phyloP scores from a whole-genome alignment of 1,284 basidiomycete species.

The Anthracocystis setariae region DNA sequence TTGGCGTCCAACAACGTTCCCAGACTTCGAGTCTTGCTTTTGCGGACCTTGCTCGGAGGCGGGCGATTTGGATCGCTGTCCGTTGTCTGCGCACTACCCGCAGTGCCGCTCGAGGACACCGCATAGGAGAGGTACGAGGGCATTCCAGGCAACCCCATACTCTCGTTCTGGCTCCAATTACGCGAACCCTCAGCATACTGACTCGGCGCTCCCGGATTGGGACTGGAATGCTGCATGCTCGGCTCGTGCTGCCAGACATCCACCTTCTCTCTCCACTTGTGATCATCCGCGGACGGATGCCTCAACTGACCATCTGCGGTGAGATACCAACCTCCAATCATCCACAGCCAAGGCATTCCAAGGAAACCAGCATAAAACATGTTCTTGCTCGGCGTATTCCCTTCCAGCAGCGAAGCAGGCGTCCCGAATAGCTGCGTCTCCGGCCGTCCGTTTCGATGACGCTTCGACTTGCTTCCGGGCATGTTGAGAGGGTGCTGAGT shows the following conservation, averaged over 20 bases:
- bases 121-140: conserved; percentile 27
- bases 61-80: conserved; percentile 30
- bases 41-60: conserved; percentile 25
- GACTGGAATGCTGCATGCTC: conserved; percentile 26
- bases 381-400: conserved; percentile 41
- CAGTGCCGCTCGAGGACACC: conserved; percentile 26
- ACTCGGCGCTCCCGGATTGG: conserved; percentile 17
- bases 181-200: conserved; percentile 6
- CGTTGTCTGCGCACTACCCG: conserved; percentile 28
- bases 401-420: conserved; percentile 31
- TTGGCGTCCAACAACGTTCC: conserved; percentile 40
- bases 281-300: conserved; percentile 23
- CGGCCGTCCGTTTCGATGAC: conserved; percentile 5
- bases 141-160: conserved; percentile 19
- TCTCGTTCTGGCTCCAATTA: conserved; percentile 10
- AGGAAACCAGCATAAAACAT: conserved; percentile 61
- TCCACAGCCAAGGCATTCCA: conserved; percentile 63
- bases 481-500: conserved; percentile 11
- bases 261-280: conserved; percentile 17
- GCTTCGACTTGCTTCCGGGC: conserved; percentile 16
- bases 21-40: conserved; percentile 35
- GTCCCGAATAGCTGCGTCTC: conserved; percentile 18
- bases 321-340: conserved; percentile 59
- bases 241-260: conserved; percentile 55
- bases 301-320: conserved; percentile 33